Evolutionary conservation across 116 monocot genomes (phyloP).

Genomic region (Iris pallida): DNA sequence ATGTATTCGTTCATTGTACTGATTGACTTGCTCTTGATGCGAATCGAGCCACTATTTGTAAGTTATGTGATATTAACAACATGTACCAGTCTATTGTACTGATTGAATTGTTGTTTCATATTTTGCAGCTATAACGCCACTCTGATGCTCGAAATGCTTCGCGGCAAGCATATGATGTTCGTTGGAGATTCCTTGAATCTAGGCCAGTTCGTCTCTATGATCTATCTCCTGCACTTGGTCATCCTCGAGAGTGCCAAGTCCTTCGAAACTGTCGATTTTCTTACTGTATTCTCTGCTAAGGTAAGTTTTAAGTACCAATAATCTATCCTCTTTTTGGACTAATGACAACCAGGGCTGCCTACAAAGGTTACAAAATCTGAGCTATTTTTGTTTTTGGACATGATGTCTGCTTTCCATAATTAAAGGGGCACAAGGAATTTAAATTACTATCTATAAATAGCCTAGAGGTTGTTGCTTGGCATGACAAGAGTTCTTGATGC

Average conservation of each 20-base stretch:
- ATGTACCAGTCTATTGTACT: no score
- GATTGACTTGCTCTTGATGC: no score
- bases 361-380: no score
- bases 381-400: no score
- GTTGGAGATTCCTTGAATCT: conserved; percentile 24
- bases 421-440: not conserved
- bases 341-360: not conserved
- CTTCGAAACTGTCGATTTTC: conserved; percentile 15
- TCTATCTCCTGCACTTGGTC: conserved; percentile 22
- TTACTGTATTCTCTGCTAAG: conserved; percentile 33
- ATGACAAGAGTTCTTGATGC: no score
- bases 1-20: no score
- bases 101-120: no score
- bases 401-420: no score
- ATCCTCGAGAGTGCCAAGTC: conserved; percentile 26
- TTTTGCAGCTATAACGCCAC: conserved; percentile 24
- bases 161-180: conserved; percentile 28
- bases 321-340: not conserved
- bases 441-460: not conserved
- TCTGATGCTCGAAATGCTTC: conserved; percentile 20
- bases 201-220: conserved; percentile 25
- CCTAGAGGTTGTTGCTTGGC: no score
- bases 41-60: no score
- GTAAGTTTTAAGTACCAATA: conserved; percentile 1
- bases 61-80: no score